Conservation (phyloP, 805 yeast genomes). For the Yarrowia sp. region DNA sequence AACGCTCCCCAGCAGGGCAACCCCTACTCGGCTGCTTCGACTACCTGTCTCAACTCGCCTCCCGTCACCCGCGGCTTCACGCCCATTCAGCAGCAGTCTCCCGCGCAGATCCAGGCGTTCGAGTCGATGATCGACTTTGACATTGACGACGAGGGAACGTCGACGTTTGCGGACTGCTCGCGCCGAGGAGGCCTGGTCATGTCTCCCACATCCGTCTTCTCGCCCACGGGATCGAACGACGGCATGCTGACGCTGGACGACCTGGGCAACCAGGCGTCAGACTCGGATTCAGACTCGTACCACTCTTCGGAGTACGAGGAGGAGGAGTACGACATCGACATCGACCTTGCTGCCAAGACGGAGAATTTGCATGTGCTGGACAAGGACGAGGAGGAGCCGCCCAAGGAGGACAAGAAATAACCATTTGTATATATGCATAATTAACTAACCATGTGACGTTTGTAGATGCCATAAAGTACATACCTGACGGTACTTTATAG, state of each 20-base stretch:
- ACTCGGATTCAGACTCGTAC: constrained; percentile 34
- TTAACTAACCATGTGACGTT: too few species aligned
- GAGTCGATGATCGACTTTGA: constrained; percentile 23
- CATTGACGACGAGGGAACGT: constrained; percentile 22
- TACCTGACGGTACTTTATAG: too few species aligned
- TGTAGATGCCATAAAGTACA: too few species aligned
- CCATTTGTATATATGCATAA: constrained; percentile 19
- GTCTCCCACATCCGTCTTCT: constrained; percentile 15
- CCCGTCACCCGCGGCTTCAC: constrained; percentile 15
- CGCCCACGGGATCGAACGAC: constrained; percentile 1
- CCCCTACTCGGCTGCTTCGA: constrained; percentile 10
- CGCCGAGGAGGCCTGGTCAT: constrained; percentile 17
- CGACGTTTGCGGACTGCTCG: constrained; percentile 22
- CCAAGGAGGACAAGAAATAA: neutral
- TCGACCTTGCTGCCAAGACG: constrained; percentile 18
- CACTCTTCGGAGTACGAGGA: constrained; percentile 15
- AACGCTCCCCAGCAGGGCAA: neutral
- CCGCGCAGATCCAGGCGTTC: constrained; percentile 11
- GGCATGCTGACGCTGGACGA: constrained; percentile 12
- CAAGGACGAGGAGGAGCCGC: neutral
- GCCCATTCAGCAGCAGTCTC: constrained; percentile 15
- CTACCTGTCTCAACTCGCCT: constrained; percentile 11
- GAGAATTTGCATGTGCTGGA: constrained; percentile 25
- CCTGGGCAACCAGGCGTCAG: constrained; percentile 10
- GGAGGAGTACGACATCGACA: constrained; percentile 29